Percentiles rank a stretch among this genome's conserved stretches.
phyloP scores from a whole-genome alignment of 768 basidiomycete genomes.

The Collybiopsis luxurians region DNA sequence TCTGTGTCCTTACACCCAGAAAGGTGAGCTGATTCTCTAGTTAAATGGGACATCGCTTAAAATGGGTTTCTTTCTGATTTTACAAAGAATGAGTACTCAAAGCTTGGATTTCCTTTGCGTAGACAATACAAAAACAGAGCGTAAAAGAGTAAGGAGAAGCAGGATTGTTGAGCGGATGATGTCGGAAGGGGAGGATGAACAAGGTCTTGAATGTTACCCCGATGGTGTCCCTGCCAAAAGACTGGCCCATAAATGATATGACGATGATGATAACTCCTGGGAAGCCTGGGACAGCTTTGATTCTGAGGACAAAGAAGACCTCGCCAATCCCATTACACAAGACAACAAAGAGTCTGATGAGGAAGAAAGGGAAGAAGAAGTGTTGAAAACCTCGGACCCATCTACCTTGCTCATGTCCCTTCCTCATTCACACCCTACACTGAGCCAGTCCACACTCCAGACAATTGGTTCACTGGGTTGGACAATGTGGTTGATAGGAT shows the following conservation, averaged over 20 bases:
- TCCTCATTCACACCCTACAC: conserved; percentile 18
- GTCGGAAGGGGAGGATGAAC: conserved; percentile 41
- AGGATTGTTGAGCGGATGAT: conserved; percentile 64
- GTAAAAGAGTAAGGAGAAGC: conserved; percentile 68
- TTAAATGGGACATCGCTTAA: too few species aligned
- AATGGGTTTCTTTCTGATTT: too few species aligned
- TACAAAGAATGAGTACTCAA: too few species aligned
- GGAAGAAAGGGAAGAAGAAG: conserved; percentile 4
- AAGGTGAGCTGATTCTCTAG: too few species aligned
- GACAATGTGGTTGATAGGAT: conserved; percentile 30
- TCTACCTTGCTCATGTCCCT: not conserved
- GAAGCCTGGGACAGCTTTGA: not conserved
- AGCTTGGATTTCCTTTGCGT: too few species aligned
- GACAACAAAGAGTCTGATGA: too few species aligned
- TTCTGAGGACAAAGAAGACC: conserved; percentile 3
- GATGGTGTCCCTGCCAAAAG: not conserved
- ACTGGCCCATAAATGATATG: not conserved
- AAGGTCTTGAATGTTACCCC: not conserved
- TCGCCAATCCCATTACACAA: not conserved
- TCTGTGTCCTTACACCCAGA: too few species aligned
- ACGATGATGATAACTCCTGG: not conserved
- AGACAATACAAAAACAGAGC: conserved; percentile 33
- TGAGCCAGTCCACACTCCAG: conserved; percentile 27
- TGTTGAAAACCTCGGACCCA: conserved; percentile 12
- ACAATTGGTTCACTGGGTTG: conserved; percentile 32